Base-by-base conservation (phyloP, 2,329 filamentous ascomycete genomes). In the Fusarium praegraminearum region DNA sequence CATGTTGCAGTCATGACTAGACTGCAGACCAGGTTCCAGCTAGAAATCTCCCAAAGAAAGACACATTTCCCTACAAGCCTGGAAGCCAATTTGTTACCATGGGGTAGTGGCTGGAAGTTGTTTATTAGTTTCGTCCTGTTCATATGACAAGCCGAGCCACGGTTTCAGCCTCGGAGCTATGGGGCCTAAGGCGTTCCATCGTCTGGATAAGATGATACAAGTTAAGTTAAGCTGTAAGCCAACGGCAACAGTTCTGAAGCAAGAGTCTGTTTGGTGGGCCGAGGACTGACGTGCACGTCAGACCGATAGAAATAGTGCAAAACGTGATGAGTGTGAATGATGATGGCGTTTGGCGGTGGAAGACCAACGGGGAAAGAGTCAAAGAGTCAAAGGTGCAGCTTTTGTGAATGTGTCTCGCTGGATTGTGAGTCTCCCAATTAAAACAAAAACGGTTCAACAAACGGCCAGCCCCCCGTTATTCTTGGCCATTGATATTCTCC, bases 111-210 rank as follows among this genome's bases (percentile, higher is more conserved):
- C 41, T 55, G 38, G 38, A 57, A 40, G 24, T 59, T 52, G 30
- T 49, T 50, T 38, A 51, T 62, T 73, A 67, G 69, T 62, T 47
- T 69, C 57, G 65, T 69, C 63, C 46, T 63, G 58, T 51, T 60
- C 62, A 62, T 60, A 71, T 68, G 67, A 67, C 54, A 65, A 53
- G 62, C 70, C 62, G 67, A 75, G 70, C 73, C 70, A 72, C 60
- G 68, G 70, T 74, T 73, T 75, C 73, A 74, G 67, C 62, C 68
- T 60, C 62, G 57, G 66, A 51, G 62, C 69, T 62, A 72, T 65
- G 72, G 60, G 70, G 49, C 55, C 57, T 40, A 40, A 36, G 35
- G 26, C 50, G 69, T 62, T 61, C 58, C 62, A 62, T 73, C 62
- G 50, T 53, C 43, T 49, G 30, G 47, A 57, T 38, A 40, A 32